Evolutionary conservation across 2,329 filamentous ascomycete species (phyloP), one percentile per base, ranked within the genome.

Genomic region (Alternaria panax): DNA sequence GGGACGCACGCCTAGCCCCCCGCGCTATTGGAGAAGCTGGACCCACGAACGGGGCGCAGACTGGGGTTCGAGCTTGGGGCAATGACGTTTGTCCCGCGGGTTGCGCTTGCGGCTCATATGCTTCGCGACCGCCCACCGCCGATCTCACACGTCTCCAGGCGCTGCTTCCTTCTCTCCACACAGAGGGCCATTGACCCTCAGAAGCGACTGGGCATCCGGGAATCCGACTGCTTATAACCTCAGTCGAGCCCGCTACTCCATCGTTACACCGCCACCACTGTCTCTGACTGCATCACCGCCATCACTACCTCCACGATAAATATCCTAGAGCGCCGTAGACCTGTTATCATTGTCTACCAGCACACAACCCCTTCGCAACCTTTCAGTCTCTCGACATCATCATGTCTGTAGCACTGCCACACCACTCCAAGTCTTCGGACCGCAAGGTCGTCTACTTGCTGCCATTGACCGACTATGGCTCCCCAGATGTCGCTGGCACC

Each of bases 401-500:
- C 65, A 78, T 76, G 74, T 61, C 74, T 65, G 57, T 63, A 52
- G 36, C 60, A 24, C 55, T 67, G 51, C 50, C 56, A 22, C 34
- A 38, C 30, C 57, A 59, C 52, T 50, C 57, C 46, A 59, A 59
- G 56, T 59, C 56, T 53, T 50, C 66, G 22, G 58, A 63, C 32
- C 52, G 66, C 24, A 72, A 76, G 66, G 66, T 70, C 79, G 88
- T 97, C 65, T 96, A 97, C 81, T 83, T 96, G 73, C 86, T 99
- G 64, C 92, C 92, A 66, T 87, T 99, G 79, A 95, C 92, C 76
- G 94, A 99, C 80, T 87, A 94, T 80, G 95, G 96, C 71, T 93
- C 92, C 68, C 95, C 96, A 34, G 89, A 96, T 77, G 88, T 99
- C 48, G 86, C 91, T 25, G 92, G 93, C 72, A 89, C 91, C 69